A percentile compares a stretch with the other conserved stretches of the same genome.
These are phyloP conservation scores for slime mould (Dictyostelium discoideum) DNA, from an alignment of 78 protist species.

Conservation along the genomic window DNA sequence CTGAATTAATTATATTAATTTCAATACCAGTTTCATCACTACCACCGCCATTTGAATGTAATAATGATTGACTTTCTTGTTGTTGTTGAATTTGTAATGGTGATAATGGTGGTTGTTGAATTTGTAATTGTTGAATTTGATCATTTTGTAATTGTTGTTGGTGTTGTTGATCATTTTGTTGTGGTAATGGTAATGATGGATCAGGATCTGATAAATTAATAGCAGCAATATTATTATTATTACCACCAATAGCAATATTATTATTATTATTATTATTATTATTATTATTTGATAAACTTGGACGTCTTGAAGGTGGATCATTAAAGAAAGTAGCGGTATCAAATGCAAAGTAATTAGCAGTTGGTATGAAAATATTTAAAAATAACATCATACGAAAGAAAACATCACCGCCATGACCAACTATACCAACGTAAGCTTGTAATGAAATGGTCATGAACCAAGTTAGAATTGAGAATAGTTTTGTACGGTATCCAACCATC, in stretches of 20 bases:
- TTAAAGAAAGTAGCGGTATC: conserved; percentile 30
- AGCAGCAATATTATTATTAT: neutral
- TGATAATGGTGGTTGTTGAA: neutral
- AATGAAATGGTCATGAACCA: conserved; percentile 55
- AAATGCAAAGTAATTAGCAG: neutral
- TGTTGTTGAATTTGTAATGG: conserved; percentile 3
- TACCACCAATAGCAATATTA: no score
- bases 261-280: no score
- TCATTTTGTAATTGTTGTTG: conserved; percentile 1
- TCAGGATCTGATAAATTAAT: neutral
- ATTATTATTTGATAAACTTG: neutral
- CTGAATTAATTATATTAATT: neutral
- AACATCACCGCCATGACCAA: conserved; percentile 81
- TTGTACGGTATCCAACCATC: conserved; percentile 75
- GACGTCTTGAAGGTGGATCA: neutral
- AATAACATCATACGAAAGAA: conserved; percentile 65
- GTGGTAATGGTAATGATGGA: neutral
- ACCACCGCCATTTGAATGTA: neutral
- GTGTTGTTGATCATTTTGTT: conserved; percentile 4
- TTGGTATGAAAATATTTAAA: conserved; percentile 61
- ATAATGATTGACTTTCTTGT: neutral
- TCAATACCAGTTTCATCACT: conserved; percentile 1
- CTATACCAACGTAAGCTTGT: conserved; percentile 40
- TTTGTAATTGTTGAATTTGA: neutral
- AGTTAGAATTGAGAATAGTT: conserved; percentile 17